phyloP scores from a whole-genome alignment of 2,329 filamentous ascomycete genomes.

The Ophiostoma populinum region DNA sequence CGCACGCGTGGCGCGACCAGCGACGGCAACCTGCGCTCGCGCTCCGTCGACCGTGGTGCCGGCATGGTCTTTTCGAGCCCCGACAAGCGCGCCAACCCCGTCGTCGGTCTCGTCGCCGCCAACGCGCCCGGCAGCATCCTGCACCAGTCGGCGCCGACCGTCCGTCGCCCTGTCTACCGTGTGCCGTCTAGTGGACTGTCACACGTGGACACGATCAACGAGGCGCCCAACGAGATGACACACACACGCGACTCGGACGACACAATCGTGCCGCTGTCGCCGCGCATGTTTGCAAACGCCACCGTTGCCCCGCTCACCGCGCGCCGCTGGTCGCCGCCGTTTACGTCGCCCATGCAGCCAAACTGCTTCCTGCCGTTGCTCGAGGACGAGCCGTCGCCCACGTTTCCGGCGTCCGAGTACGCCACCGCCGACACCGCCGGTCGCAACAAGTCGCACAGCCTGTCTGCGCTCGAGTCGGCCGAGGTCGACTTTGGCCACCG shows the following conservation, averaged over 20 bases:
- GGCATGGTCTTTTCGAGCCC: slow-evolving; percentile 32
- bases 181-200: background rate
- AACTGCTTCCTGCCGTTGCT: slow-evolving; percentile 7
- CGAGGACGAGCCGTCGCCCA: slow-evolving; percentile 30
- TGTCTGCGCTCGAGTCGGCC: background rate
- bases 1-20: slow-evolving; percentile 20
- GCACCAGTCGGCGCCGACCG: slow-evolving; percentile 16
- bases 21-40: slow-evolving; percentile 36
- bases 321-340: background rate
- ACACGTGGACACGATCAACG: slow-evolving; percentile 9
- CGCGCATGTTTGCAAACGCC: too few species aligned
- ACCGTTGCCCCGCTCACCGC: background rate
- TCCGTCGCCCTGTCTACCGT: background rate
- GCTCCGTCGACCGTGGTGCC: slow-evolving; percentile 47
- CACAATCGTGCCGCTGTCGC: slow-evolving; percentile 3
- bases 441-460: slow-evolving; percentile 5
- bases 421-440: too few species aligned
- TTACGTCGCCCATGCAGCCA: background rate
- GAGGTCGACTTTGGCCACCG: too few species aligned
- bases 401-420: too few species aligned
- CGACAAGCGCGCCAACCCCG: slow-evolving; percentile 48
- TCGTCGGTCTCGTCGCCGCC: slow-evolving; percentile 44
- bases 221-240: too few species aligned
- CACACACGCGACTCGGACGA: slow-evolving; percentile 1
- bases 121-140: slow-evolving; percentile 43